Evolutionary conservation across 352 stramenopile genomes (phyloP), one percentile per base, ranked within the genome.

Genomic region (Blastocystis sp.): DNA sequence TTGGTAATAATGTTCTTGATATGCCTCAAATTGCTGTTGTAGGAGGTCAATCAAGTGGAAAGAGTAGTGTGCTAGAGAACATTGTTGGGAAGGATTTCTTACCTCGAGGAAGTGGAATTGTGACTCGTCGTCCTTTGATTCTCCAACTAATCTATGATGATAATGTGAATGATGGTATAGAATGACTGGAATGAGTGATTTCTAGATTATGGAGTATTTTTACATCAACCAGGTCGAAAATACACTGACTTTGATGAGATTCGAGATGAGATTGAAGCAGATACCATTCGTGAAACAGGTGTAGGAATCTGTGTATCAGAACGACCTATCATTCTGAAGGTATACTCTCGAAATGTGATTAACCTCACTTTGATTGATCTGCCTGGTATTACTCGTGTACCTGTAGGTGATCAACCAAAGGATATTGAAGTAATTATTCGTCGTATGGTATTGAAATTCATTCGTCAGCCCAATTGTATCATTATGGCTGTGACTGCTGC

Each of bases 361-460:
- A 98, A 98, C 88, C 90, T 99, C 14, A 99, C 97, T 73, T 91
- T 99, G 71, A 96, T 99, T 63, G 97, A 99, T 90, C 90, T 99
- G 2, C 97, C 97, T 0, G 97, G 97, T 57, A 97, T 99, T 67
- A 98, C 95, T 24, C 59, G 94, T 89, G 95, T 98, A 73, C 94
- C 96, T 1, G 95, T 98, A 0, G 95, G 96, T 52, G 96, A 98
- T 92, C 97, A 99, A 89, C 97, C 97, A 14, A 92, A 95, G 54
- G 95, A 99, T 90, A 99, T 99, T 90, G 96, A 98, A 90, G 94
- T 98, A 67, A 96, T 98, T 90, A 99, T 99, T 90, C 93, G 95
- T 12, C 92, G 95, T 58, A 98, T 99, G 94, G 98, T 95, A 90
- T 89, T 97, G 14, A 92, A 97, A 88, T 99, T 98, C 92, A 98